Base-by-base conservation (phyloP, 345 rosid genomes). In the Syzygium jambos region DNA sequence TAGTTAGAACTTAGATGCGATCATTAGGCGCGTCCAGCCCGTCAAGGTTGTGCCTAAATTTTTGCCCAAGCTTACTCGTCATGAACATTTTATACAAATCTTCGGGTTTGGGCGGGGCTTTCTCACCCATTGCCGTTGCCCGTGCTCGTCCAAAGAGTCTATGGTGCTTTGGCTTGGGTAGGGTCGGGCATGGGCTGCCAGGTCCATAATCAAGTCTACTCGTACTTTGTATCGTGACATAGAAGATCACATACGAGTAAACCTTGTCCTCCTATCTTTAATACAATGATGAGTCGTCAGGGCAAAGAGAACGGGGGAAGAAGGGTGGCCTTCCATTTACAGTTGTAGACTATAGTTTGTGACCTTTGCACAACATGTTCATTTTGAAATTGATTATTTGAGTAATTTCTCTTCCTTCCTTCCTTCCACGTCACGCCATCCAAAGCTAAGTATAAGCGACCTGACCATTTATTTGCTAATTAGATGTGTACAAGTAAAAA, bases 241-340 rank as follows among this genome's bases (percentile, higher is more conserved):
- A 43, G 6, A 43, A 43, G 46, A 43, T 43, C 46, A 43, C 46
- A 43, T 43, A 43, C 46, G 7, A 43, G 46, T 1, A 43, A 43
- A 43, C 46, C 46, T 43, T 43, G 46, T 43, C 46, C 46, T 43
- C 46, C 46, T 43, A 43, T 43, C 46, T 43, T 43, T 43, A 43
- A 43, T 43, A 43, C 46, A 43, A 43, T 43, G 46, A 43, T 27
- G 12, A 59, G 27, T 25, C 0, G 0, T 27, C 11, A 11, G 2
- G 65, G 30, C 5, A 4, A 5, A 27, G 1, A 2, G 25, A 27
- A 27, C 0, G 0, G 0, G 27, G 7, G 2, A 23, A 5, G 30
- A 59, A 27, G 30, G 65, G 3, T 59, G 7, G 11, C 27, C 65
- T 29, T 59, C 65, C 65, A 59, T 59, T 27, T 27, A 59, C 11